Conservation (phyloP, 1,139 yeast species). For the Kazachstania sp. region DNA sequence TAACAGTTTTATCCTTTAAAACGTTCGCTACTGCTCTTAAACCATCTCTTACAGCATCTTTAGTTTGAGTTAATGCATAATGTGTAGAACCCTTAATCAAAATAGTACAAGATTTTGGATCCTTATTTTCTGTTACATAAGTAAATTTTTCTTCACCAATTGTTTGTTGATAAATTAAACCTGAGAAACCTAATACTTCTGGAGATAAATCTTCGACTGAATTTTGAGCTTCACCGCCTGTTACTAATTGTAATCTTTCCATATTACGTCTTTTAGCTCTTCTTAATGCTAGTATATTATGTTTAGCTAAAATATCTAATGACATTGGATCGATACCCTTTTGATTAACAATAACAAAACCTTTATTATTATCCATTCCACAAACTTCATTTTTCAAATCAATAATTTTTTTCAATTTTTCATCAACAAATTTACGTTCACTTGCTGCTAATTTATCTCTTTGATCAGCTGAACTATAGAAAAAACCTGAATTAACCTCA, state of each 20-base stretch:
- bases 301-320: conserved; percentile 84
- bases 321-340: conserved; percentile 99
- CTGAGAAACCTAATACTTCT: conserved; percentile 79
- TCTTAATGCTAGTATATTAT: conserved; percentile 87
- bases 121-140: conserved; percentile 82
- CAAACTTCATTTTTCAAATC: conserved; percentile 91
- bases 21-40: conserved; percentile 91
- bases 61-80: conserved; percentile 82
- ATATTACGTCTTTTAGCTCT: conserved; percentile 98
- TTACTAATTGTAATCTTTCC: conserved; percentile 94
- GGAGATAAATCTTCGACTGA: conserved; percentile 92
- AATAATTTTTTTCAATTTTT: conserved; percentile 80
- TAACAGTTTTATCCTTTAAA: conserved; percentile 70
- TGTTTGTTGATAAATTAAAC: conserved; percentile 82
- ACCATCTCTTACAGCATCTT: conserved; percentile 97
- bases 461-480: conserved; percentile 91
- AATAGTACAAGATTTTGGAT: conserved; percentile 87
- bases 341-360: conserved; percentile 93
- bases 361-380: conserved; percentile 60
- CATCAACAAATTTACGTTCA: conserved; percentile 92
- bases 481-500: conserved; percentile 94
- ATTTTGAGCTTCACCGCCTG: conserved; percentile 98
- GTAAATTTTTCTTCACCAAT: conserved; percentile 98
- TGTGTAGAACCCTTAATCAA: conserved; percentile 89
- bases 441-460: conserved; percentile 90